These are phyloP conservation scores for Leucosporidium scottii DNA, from an alignment of 768 basidiomycete species.

Conservation along the genomic window DNA sequence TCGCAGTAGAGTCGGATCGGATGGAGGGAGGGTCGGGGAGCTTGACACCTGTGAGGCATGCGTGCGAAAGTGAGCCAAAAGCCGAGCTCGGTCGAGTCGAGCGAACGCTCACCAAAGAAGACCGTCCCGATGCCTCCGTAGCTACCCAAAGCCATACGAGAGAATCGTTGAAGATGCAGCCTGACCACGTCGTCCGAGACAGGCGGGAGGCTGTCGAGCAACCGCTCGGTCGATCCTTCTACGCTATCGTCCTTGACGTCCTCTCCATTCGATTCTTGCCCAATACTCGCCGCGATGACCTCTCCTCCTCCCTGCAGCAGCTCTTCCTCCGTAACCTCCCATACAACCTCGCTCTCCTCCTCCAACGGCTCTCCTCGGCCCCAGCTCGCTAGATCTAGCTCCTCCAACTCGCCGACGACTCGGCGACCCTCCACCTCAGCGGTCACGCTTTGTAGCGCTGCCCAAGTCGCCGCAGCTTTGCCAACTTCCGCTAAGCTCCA, in stretches of 20 bases:
- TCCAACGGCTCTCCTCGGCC: not conserved
- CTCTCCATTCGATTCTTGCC: not conserved
- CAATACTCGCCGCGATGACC: not conserved
- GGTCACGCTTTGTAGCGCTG: not conserved
- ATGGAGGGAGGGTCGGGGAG: not conserved
- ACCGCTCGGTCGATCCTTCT: not conserved
- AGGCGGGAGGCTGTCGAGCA: not conserved
- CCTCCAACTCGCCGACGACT: not conserved
- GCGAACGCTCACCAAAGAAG: not conserved
- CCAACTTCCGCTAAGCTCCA: not conserved
- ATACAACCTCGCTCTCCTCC: not conserved
- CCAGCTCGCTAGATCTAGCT: not conserved
- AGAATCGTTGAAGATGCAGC: not conserved
- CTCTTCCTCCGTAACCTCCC: slow-evolving; percentile 4
- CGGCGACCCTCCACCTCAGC: not conserved
- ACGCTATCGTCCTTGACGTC: not conserved
- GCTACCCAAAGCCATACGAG: not conserved
- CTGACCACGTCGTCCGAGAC: not conserved
- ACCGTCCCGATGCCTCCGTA: not conserved
- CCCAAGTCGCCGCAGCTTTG: slow-evolving; percentile 2
- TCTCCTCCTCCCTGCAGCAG: not conserved
- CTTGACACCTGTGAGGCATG: not conserved
- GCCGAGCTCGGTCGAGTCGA: not conserved
- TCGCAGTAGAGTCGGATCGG: not conserved
- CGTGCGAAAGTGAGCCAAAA: not conserved